A percentile compares a stretch with the other conserved stretches of the same genome.
These are phyloP conservation scores for Coniochaeta sp. DNA, from an alignment of 2,329 filamentous ascomycete species.

Conservation along the genomic window DNA sequence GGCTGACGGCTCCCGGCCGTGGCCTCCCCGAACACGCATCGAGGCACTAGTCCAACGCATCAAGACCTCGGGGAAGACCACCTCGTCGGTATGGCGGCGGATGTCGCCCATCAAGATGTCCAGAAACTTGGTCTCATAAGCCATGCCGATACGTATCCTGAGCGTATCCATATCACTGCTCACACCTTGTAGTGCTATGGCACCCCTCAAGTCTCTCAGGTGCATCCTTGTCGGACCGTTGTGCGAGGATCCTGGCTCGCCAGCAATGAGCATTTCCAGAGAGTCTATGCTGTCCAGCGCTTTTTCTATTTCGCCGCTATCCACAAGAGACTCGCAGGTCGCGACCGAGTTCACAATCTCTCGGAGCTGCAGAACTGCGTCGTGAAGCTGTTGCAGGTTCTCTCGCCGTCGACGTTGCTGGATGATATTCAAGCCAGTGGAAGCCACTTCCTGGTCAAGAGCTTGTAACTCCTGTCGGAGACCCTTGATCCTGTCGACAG, in stretches of 20 bases:
- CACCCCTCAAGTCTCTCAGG: slow-evolving; percentile 63
- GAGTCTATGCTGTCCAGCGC: slow-evolving; percentile 71
- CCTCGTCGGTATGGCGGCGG: slow-evolving; percentile 67
- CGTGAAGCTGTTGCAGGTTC: slow-evolving; percentile 74
- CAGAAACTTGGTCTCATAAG: slow-evolving; percentile 76
- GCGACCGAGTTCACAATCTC: slow-evolving; percentile 69
- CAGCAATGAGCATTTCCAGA: slow-evolving; percentile 73
- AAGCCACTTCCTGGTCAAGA: slow-evolving; percentile 80
- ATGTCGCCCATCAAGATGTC: slow-evolving; percentile 72
- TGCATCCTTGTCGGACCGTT: slow-evolving; percentile 24
- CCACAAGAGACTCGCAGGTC: slow-evolving; percentile 72
- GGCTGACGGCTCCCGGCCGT: slow-evolving; percentile 57
- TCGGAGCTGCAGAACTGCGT: slow-evolving; percentile 76
- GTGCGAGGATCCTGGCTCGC: slow-evolving; percentile 42
- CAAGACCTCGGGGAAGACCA: slow-evolving; percentile 66
- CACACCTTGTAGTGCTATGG: slow-evolving; percentile 74
- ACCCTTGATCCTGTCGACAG: slow-evolving; percentile 76
- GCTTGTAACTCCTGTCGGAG: slow-evolving; percentile 71
- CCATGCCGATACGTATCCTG: slow-evolving; percentile 74
- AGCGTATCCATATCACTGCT: slow-evolving; percentile 69
- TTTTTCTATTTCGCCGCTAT: slow-evolving; percentile 73
- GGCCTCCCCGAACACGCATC: slow-evolving; percentile 60
- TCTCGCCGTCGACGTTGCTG: slow-evolving; percentile 74
- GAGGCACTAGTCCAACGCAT: slow-evolving; percentile 78
- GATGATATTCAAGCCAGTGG: slow-evolving; percentile 77